These are phyloP conservation scores for Platismatia glauca DNA, from an alignment of 495 filamentous ascomycete genomes.

Conservation along the genomic window DNA sequence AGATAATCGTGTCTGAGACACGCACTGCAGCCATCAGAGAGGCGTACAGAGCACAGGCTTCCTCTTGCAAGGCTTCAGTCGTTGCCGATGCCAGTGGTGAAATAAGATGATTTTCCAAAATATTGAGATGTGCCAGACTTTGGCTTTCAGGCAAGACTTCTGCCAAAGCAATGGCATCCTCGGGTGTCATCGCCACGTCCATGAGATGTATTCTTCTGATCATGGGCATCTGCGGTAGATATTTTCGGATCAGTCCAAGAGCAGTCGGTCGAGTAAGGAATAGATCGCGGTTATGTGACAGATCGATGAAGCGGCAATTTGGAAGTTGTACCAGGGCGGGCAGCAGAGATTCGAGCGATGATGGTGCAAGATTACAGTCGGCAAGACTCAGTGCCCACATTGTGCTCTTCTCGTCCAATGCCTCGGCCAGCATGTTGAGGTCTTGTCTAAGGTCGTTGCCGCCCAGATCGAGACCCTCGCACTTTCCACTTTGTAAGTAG, in stretches of 20 bases:
- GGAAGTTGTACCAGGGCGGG: slow-evolving; percentile 61
- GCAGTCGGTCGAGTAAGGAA: slow-evolving; percentile 70
- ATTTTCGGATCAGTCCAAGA: slow-evolving; percentile 66
- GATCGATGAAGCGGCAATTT: slow-evolving; percentile 80
- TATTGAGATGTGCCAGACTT: slow-evolving; percentile 76
- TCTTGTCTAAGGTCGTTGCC: slow-evolving; percentile 73
- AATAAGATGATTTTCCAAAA: slow-evolving; percentile 74
- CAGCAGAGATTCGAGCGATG: slow-evolving; percentile 64
- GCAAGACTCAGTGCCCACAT: slow-evolving; percentile 80
- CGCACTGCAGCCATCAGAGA: slow-evolving; percentile 83
- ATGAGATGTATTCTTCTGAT: slow-evolving; percentile 81
- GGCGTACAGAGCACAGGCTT: slow-evolving; percentile 88
- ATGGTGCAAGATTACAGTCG: slow-evolving; percentile 69
- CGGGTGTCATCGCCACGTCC: slow-evolving; percentile 76
- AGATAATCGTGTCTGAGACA: slow-evolving; percentile 73
- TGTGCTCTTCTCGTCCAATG: slow-evolving; percentile 51
- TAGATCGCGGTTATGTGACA: slow-evolving; percentile 78
- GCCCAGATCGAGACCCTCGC: slow-evolving; percentile 87
- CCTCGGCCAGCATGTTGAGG: slow-evolving; percentile 56
- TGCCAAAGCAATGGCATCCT: slow-evolving; percentile 80
- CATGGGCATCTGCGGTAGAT: slow-evolving; percentile 68
- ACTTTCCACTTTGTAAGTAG: slow-evolving; percentile 64
- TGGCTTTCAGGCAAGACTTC: slow-evolving; percentile 81
- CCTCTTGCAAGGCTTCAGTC: slow-evolving; percentile 68
- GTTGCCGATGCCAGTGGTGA: slow-evolving; percentile 57